phyloP scores from a whole-genome alignment of 495 filamentous ascomycete genomes.

The Podospora didyma region DNA sequence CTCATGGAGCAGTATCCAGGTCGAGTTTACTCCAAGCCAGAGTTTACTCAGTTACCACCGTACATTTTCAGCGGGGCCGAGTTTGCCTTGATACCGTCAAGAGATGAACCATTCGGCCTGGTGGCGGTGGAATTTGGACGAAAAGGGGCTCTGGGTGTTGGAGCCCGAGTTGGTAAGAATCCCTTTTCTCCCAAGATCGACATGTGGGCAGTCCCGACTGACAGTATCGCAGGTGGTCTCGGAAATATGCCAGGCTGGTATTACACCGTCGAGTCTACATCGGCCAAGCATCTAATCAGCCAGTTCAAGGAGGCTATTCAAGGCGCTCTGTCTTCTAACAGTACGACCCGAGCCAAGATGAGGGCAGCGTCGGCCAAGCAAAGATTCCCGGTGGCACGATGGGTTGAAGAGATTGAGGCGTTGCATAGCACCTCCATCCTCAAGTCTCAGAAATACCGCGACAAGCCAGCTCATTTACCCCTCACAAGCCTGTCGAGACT shows the following conservation, averaged over 20 bases:
- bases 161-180: conserved; percentile 61
- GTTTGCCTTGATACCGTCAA: conserved; percentile 70
- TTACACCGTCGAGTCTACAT: conserved; percentile 66
- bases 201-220: too few relatives aligned
- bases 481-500: neutral
- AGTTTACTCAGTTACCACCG: conserved; percentile 67
- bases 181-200: too few relatives aligned
- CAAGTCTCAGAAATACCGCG: conserved; percentile 25
- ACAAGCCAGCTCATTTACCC: conserved; percentile 6
- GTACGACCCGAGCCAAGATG: conserved; percentile 60
- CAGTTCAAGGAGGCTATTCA: conserved; percentile 68
- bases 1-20: conserved; percentile 72
- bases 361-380: conserved; percentile 70
- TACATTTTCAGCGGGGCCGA: conserved; percentile 73
- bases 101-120: conserved; percentile 72
- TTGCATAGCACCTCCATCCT: conserved; percentile 52
- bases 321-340: conserved; percentile 54
- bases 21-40: conserved; percentile 66
- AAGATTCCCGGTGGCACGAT: conserved; percentile 69
- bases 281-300: conserved; percentile 64
- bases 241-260: conserved; percentile 80
- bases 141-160: conserved; percentile 73
- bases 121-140: conserved; percentile 76
- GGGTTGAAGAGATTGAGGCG: conserved; percentile 59
- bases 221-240: conserved; percentile 44